Conservation (phyloP, 1,284 basidiomycete species). For the Cyathus olla region DNA sequence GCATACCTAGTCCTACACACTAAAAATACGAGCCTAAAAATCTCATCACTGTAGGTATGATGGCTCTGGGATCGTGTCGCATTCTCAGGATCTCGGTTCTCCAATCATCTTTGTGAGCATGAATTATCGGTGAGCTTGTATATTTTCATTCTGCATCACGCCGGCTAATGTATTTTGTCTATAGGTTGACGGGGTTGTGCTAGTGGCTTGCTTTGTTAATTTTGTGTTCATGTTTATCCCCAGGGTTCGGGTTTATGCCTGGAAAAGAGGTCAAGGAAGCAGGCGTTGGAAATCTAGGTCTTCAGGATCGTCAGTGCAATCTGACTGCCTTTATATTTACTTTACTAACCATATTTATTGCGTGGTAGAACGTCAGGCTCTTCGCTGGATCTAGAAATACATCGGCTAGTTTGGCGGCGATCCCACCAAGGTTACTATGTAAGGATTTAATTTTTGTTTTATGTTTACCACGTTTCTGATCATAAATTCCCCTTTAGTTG, state of each 20-base stretch:
- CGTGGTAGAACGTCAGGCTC: conserved; percentile 58
- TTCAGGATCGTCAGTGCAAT: conserved; percentile 56
- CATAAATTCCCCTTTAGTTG: conserved; percentile 47
- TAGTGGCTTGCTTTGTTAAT: background rate
- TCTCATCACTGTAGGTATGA: conserved; percentile 48
- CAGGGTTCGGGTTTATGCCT: conserved; percentile 55
- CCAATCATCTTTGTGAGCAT: conserved; percentile 66
- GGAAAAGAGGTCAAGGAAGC: conserved; percentile 58
- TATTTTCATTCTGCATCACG: too few relatives aligned
- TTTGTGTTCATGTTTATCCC: background rate
- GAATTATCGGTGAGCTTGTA: conserved; percentile 57
- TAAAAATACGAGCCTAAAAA: conserved; percentile 13
- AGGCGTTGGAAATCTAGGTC: conserved; percentile 60
- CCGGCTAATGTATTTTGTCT: too few relatives aligned
- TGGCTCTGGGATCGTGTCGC: conserved; percentile 56
- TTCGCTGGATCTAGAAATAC: conserved; percentile 77
- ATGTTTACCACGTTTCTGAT: conserved; percentile 1
- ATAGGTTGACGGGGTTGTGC: conserved; percentile 3
- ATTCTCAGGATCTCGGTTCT: conserved; percentile 56
- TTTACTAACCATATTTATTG: background rate
- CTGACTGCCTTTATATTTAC: background rate
- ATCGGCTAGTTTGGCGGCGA: conserved; percentile 75
- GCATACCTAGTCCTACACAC: background rate
- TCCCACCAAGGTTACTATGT: conserved; percentile 67
- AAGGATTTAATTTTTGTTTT: conserved; percentile 14